Conservation (phyloP, 768 basidiomycete species). For the Coprinellus micaceus region DNA sequence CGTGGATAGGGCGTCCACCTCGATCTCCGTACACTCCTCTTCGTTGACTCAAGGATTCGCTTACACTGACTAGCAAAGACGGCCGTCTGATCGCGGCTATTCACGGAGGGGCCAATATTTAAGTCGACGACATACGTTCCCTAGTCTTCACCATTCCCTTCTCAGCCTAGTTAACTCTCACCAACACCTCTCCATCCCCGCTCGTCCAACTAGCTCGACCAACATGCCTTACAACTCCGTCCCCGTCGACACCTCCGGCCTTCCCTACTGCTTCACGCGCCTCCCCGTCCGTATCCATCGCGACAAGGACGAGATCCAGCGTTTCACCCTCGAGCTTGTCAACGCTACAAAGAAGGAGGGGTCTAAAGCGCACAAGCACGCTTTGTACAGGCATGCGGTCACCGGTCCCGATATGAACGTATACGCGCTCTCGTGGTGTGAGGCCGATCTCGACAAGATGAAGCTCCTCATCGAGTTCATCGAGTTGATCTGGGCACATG, state of each 20-base stretch:
- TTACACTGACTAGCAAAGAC: too few relatives aligned
- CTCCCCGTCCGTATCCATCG: neutral
- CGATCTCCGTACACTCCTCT: too few relatives aligned
- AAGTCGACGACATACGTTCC: too few relatives aligned
- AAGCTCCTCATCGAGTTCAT: constrained; percentile 2
- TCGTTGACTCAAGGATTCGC: too few relatives aligned
- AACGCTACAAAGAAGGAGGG: neutral
- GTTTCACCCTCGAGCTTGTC: neutral
- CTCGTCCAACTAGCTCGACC: neutral
- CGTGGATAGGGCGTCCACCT: too few relatives aligned
- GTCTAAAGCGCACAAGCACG: neutral
- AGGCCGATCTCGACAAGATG: neutral
- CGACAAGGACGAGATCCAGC: neutral
- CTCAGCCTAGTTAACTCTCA: too few relatives aligned
- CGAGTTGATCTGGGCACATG: neutral
- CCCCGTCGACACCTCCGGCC: constrained; percentile 1
- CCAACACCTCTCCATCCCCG: too few relatives aligned
- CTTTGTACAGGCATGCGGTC: neutral
- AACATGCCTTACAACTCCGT: neutral
- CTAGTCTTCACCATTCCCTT: neutral
- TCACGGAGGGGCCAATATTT: too few relatives aligned
- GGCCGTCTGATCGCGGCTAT: too few relatives aligned
- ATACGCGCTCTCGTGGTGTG: neutral
- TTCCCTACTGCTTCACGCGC: neutral
- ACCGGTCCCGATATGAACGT: neutral